Evolutionary conservation across 495 filamentous ascomycete species (phyloP).

Genomic region (Aspergillus panamensis): DNA sequence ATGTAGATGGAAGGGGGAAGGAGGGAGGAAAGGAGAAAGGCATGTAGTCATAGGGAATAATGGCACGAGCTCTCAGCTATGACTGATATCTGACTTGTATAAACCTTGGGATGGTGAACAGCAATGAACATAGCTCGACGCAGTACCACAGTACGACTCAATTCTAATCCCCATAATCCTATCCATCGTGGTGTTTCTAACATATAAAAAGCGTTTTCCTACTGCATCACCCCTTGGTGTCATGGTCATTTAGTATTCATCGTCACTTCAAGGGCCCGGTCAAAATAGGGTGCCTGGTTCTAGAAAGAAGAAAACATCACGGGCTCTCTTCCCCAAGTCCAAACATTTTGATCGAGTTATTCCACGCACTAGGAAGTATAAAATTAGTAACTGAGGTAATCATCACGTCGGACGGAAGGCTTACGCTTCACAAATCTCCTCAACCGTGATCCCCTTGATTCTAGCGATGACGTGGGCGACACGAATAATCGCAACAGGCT

Average conservation of each 20-base stretch:
- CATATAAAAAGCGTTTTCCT: too few species aligned
- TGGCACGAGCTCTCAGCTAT: neutral
- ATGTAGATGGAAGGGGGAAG: slow-evolving; percentile 2
- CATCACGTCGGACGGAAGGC: slow-evolving; percentile 22
- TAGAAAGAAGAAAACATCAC: slow-evolving; percentile 4
- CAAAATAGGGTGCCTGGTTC: neutral
- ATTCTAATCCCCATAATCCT: neutral
- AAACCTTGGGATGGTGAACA: neutral
- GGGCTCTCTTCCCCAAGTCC: slow-evolving; percentile 53
- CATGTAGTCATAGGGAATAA: neutral
- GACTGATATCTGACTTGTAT: neutral
- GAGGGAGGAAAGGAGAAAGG: neutral
- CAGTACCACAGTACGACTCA: neutral
- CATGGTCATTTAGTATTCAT: neutral
- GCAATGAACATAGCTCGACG: neutral
- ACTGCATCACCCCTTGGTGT: neutral
- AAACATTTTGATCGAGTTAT: slow-evolving; percentile 78
- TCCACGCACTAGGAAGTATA: slow-evolving; percentile 57
- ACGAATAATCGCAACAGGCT: slow-evolving; percentile 75
- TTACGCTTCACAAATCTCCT: slow-evolving; percentile 81
- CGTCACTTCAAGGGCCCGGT: neutral
- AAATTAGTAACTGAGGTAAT: slow-evolving; percentile 18
- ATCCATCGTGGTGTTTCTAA: neutral
- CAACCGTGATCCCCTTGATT: slow-evolving; percentile 72
- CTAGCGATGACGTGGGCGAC: slow-evolving; percentile 84